Conservation (phyloP, 768 basidiomycete genomes). For the Termitomyces eurrhizus region DNA sequence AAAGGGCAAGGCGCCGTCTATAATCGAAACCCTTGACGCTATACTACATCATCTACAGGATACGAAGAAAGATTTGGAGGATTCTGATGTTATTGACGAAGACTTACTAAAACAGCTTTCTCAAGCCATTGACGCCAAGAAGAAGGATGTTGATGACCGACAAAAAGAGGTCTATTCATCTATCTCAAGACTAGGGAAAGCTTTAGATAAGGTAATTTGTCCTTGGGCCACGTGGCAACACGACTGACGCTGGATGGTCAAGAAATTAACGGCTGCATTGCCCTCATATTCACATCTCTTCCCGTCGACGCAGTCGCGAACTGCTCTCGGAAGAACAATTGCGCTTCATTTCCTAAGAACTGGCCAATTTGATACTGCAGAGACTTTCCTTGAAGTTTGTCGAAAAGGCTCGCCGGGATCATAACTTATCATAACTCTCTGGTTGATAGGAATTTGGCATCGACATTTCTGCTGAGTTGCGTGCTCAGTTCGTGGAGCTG, state of each 20-base stretch:
- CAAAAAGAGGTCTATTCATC: slow-evolving; percentile 87
- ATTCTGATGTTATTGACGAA: slow-evolving; percentile 43
- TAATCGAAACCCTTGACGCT: slow-evolving; percentile 59
- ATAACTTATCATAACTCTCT: slow-evolving; percentile 5
- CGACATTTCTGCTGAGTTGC: slow-evolving; percentile 47
- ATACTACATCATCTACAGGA: slow-evolving; percentile 56
- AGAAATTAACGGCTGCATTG: slow-evolving; percentile 60
- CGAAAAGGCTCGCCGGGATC: neutral
- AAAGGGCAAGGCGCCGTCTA: slow-evolving; percentile 52
- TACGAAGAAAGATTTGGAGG: slow-evolving; percentile 49
- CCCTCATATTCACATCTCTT: slow-evolving; percentile 70
- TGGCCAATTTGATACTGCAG: slow-evolving; percentile 74
- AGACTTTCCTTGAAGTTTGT: slow-evolving; percentile 69
- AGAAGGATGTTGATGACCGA: slow-evolving; percentile 83
- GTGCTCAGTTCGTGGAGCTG: slow-evolving; percentile 60
- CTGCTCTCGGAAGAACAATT: slow-evolving; percentile 65
- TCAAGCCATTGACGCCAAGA: slow-evolving; percentile 60
- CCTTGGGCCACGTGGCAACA: neutral
- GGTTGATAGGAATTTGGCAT: slow-evolving; percentile 60
- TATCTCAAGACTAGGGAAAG: slow-evolving; percentile 76
- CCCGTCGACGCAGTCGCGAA: slow-evolving; percentile 51
- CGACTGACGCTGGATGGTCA: neutral
- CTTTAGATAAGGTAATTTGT: slow-evolving; percentile 78
- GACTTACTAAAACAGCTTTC: slow-evolving; percentile 47
- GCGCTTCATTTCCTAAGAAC: slow-evolving; percentile 77